phyloP scores from a whole-genome alignment of 306 rosid species.

The Argentina anserina region DNA sequence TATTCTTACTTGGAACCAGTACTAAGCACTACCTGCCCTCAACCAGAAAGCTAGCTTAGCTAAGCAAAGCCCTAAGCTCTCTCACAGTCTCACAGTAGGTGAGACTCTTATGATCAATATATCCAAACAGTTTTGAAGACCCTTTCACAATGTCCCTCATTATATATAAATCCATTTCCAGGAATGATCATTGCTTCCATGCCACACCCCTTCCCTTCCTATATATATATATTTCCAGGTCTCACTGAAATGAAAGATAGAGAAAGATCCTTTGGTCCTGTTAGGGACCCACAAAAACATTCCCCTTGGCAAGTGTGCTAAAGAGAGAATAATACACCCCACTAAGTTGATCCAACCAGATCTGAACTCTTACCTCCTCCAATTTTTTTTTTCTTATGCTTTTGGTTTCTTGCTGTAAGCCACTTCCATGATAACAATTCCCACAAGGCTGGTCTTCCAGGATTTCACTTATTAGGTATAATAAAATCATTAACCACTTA shows the following conservation, averaged over 20 bases:
- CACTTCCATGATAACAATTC: slow-evolving; percentile 19
- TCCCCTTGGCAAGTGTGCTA: slow-evolving; percentile 61
- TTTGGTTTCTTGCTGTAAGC: slow-evolving; percentile 38
- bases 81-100: slow-evolving; percentile 20
- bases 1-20: not conserved
- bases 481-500: not conserved
- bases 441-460: slow-evolving; percentile 12
- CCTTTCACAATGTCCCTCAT: slow-evolving; percentile 25
- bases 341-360: slow-evolving; percentile 38
- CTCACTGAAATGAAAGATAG: slow-evolving; percentile 21
- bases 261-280: slow-evolving; percentile 30
- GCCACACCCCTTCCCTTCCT: slow-evolving; percentile 15
- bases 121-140: slow-evolving; percentile 30
- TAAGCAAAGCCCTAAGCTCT: not conserved
- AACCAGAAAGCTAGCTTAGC: slow-evolving; percentile 10
- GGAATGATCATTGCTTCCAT: slow-evolving; percentile 43
- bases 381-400: slow-evolving; percentile 17
- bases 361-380: slow-evolving; percentile 14
- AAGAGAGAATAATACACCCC: slow-evolving; percentile 51
- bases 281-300: slow-evolving; percentile 49
- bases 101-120: not conserved
- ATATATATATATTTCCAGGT: slow-evolving; percentile 16
- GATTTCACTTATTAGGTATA: slow-evolving; percentile 9
- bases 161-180: slow-evolving; percentile 9
- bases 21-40: slow-evolving; percentile 23